Conservation (phyloP, 2,329 filamentous ascomycete genomes). For the Diaporthe destruens region DNA sequence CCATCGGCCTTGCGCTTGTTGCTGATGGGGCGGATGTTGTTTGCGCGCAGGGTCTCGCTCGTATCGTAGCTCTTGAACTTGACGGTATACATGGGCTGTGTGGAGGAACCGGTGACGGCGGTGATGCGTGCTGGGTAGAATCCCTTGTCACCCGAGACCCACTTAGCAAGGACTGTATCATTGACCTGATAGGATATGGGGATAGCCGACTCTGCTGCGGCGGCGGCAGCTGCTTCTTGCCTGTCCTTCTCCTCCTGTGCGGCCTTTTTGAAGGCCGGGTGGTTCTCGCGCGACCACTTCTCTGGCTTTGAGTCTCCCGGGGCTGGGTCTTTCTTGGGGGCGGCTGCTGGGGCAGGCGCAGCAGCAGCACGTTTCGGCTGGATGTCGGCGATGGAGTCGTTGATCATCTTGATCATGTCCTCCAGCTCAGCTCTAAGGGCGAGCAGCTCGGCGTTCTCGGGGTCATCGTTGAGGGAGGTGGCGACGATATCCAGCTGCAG, state of each 20-base stretch:
- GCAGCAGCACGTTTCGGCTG: slow-evolving; percentile 63
- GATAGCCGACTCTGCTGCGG: slow-evolving; percentile 35
- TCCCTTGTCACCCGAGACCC: slow-evolving; percentile 86
- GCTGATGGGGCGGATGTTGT: slow-evolving; percentile 85
- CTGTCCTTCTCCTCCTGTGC: slow-evolving; percentile 66
- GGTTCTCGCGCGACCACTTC: slow-evolving; percentile 85
- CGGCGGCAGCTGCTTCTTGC: slow-evolving; percentile 39
- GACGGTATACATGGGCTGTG: slow-evolving; percentile 91
- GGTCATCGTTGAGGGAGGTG: slow-evolving; percentile 81
- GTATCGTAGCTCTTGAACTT: slow-evolving; percentile 93
- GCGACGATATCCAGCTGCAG: slow-evolving; percentile 81
- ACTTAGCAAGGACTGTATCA: slow-evolving; percentile 90
- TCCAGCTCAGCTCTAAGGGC: slow-evolving; percentile 84
- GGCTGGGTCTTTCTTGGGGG: slow-evolving; percentile 56
- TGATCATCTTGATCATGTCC: slow-evolving; percentile 82
- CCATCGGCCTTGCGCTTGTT: slow-evolving; percentile 91
- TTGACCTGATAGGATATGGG: slow-evolving; percentile 82
- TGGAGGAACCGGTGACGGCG: slow-evolving; percentile 92
- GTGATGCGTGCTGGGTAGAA: slow-evolving; percentile 96
- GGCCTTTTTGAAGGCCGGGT: slow-evolving; percentile 79
- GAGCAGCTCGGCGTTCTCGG: slow-evolving; percentile 82
- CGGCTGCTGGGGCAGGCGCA: slow-evolving; percentile 59
- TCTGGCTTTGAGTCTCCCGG: slow-evolving; percentile 66
- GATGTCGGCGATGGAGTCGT: slow-evolving; percentile 85
- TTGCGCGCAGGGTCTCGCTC: slow-evolving; percentile 83